Percentiles rank a stretch among this genome's conserved stretches.
phyloP scores from a whole-genome alignment of 1,284 basidiomycete species.

The Cutaneotrichosporon sp. region DNA sequence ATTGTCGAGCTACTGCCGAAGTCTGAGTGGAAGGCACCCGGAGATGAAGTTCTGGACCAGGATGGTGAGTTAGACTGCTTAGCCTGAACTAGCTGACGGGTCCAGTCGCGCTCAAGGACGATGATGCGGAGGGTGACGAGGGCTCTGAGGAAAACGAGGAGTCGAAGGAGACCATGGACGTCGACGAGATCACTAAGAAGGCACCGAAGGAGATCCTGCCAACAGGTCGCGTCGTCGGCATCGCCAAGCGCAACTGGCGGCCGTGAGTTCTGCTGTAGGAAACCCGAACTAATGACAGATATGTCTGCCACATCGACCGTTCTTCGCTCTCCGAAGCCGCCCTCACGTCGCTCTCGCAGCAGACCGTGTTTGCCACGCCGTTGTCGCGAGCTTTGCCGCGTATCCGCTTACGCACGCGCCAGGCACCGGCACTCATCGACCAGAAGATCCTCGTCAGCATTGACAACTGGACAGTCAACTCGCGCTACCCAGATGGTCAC shows the following conservation, averaged over 20 bases:
- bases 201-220: slow-evolving; percentile 62
- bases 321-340: slow-evolving; percentile 78
- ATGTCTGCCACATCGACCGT: slow-evolving; percentile 93
- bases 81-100: background rate
- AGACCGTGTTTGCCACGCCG: slow-evolving; percentile 93
- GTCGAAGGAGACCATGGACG: slow-evolving; percentile 42
- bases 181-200: slow-evolving; percentile 47
- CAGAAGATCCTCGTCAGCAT: slow-evolving; percentile 97
- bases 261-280: slow-evolving; percentile 59
- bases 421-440: slow-evolving; percentile 80
- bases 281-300: slow-evolving; percentile 56
- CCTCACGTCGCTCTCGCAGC: slow-evolving; percentile 76
- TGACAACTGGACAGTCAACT: slow-evolving; percentile 83
- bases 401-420: slow-evolving; percentile 89
- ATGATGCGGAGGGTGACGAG: slow-evolving; percentile 90
- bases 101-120: slow-evolving; percentile 77
- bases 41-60: slow-evolving; percentile 90
- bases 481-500: slow-evolving; percentile 94
- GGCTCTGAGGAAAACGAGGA: slow-evolving; percentile 60
- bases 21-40: slow-evolving; percentile 88
- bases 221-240: slow-evolving; percentile 86
- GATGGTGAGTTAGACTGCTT: slow-evolving; percentile 61
- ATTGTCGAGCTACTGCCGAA: slow-evolving; percentile 86
- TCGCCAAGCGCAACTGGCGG: slow-evolving; percentile 94
- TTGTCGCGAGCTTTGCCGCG: slow-evolving; percentile 88